A percentile compares a stretch with the other conserved stretches of the same genome.
Conservation (phyloP, 805 yeast species). For the Candida patagonica region DNA sequence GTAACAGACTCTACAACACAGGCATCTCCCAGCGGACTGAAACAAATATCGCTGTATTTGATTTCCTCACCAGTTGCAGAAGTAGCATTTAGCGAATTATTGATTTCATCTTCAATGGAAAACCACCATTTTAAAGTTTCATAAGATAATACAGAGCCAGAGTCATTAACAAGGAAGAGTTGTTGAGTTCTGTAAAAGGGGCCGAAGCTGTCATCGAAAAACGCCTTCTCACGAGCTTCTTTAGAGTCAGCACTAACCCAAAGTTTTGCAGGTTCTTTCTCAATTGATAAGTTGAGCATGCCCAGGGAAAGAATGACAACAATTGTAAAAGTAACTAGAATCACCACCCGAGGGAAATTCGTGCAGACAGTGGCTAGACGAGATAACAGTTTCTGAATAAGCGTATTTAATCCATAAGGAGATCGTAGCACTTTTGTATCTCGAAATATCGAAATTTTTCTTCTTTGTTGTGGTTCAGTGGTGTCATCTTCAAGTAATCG, state of each 20-base stretch:
- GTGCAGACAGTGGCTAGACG: conserved; percentile 53
- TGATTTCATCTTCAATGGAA: conserved; percentile 55
- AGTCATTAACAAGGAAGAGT: conserved; percentile 57
- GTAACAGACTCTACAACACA: conserved; percentile 86
- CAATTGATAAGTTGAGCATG: conserved; percentile 45
- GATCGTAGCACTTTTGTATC: conserved; percentile 11
- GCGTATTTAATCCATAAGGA: conserved; percentile 41
- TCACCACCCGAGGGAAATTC: conserved; percentile 43
- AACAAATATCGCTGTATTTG: conserved; percentile 60
- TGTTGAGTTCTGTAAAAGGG: conserved; percentile 89
- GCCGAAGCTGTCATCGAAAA: conserved; percentile 74
- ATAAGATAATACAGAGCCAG: conserved; percentile 63
- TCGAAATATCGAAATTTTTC: conserved; percentile 3
- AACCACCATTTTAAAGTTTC: conserved; percentile 82
- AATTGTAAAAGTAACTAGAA: conserved; percentile 35
- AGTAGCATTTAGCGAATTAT: conserved; percentile 11
- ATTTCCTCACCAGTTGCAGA: conserved; percentile 10
- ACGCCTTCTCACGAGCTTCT: conserved; percentile 56
- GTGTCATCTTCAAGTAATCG: conserved; percentile 3
- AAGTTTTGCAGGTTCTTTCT: conserved; percentile 68
- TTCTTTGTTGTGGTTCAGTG: conserved; percentile 24
- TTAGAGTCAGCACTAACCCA: conserved; percentile 84
- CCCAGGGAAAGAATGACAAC: conserved; percentile 45
- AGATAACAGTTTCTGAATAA: conserved; percentile 40
- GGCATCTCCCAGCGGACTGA: conserved; percentile 64